Evolutionary conservation across 768 basidiomycete genomes (phyloP).

Genomic region (Agaricus blazei): DNA sequence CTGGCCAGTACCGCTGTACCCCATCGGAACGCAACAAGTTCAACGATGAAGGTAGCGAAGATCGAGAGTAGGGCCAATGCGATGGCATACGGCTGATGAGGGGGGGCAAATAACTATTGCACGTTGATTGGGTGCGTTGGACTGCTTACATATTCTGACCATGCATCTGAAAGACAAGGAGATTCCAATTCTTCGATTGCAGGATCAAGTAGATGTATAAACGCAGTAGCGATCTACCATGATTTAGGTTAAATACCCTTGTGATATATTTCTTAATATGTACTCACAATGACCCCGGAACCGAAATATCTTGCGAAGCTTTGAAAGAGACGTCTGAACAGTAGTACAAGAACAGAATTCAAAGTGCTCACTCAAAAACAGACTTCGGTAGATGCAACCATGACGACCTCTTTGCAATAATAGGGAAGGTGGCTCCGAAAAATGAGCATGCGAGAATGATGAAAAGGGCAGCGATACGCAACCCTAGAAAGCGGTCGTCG

Average conservation of each 20-base stretch:
- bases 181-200: conserved; percentile 58
- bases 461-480: conserved; percentile 73
- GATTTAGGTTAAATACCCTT: neutral
- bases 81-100: conserved; percentile 68
- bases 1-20: conserved; percentile 68
- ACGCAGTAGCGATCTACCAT: conserved; percentile 79
- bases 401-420: conserved; percentile 48
- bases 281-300: conserved; percentile 77
- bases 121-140: neutral
- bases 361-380: conserved; percentile 60
- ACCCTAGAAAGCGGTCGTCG: conserved; percentile 37
- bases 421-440: conserved; percentile 65
- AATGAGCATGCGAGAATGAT: conserved; percentile 60
- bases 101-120: neutral
- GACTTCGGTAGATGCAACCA: conserved; percentile 52
- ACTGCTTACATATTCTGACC: conserved; percentile 68
- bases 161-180: conserved; percentile 62
- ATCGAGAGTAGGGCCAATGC: conserved; percentile 79
- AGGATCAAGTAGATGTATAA: conserved; percentile 77
- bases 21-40: conserved; percentile 83
- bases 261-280: neutral
- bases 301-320: conserved; percentile 90
- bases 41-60: conserved; percentile 79
- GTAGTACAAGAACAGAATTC: neutral
- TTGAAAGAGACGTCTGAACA: neutral